A percentile compares a stretch with the other conserved stretches of the same genome.
Evolutionary conservation across 306 rosid genomes (phyloP).

Genomic region (Rubus parviflorus): DNA sequence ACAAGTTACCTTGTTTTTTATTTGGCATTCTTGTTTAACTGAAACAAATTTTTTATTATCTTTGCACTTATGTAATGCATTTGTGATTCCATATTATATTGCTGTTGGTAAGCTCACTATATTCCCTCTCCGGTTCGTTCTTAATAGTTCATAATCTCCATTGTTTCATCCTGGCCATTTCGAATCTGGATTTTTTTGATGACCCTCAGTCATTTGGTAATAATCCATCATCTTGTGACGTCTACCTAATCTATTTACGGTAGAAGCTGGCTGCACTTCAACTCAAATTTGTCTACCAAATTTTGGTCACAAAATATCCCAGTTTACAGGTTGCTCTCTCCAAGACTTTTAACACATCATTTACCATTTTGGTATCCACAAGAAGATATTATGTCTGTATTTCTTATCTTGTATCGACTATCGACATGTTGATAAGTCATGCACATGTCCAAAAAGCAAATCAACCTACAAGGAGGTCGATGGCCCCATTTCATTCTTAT

Average conservation of each 20-base stretch:
- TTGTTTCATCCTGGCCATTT: not conserved
- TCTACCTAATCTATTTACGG: too few species aligned
- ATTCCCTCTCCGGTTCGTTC: not conserved
- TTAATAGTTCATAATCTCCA: not conserved
- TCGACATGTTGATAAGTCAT: not conserved
- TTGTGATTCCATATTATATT: not conserved
- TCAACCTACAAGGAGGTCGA: not conserved
- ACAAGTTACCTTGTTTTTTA: not conserved
- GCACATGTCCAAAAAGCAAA: not conserved
- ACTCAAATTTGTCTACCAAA: not conserved
- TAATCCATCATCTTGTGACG: too few species aligned
- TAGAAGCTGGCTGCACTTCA: not conserved
- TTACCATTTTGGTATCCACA: not conserved
- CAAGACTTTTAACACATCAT: too few species aligned
- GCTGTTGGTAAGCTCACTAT: not conserved
- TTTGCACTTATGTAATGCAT: constrained; percentile 13
- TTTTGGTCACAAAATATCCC: too few species aligned
- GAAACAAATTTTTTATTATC: not conserved
- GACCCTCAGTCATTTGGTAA: not conserved
- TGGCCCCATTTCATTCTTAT: not conserved
- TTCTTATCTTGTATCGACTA: not conserved
- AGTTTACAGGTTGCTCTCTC: not conserved
- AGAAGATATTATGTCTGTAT: not conserved
- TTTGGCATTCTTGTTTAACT: not conserved
- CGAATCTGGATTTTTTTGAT: not conserved